Evolutionary conservation across 257 asterid species (phyloP).

Genomic region (Coffea eugenioides): DNA sequence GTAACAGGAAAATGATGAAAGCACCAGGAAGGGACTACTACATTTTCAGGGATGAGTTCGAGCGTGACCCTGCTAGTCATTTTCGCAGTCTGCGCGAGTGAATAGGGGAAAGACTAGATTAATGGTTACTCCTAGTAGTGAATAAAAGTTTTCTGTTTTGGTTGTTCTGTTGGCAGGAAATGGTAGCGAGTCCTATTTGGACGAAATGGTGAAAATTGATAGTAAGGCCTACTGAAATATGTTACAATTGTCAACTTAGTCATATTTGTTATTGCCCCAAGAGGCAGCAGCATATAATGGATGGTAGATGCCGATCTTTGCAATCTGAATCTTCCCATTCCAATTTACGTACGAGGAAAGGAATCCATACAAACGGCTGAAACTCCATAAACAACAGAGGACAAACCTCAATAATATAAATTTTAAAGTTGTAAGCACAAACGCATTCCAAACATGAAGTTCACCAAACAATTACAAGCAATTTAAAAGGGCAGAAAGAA

Average conservation of each 20-base stretch:
- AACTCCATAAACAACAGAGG: neutral
- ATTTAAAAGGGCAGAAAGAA: too few species aligned
- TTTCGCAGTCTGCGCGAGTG: slow-evolving; percentile 11
- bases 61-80: slow-evolving; percentile 8
- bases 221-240: neutral
- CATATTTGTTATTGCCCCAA: too few species aligned
- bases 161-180: neutral
- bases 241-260: neutral
- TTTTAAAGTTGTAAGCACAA: neutral
- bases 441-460: neutral
- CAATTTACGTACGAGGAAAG: neutral
- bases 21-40: slow-evolving; percentile 15
- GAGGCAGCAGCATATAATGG: neutral
- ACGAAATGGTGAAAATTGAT: neutral
- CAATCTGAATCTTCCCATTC: too few species aligned
- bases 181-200: neutral
- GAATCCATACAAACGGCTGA: neutral
- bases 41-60: slow-evolving; percentile 18
- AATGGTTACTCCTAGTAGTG: neutral
- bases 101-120: too few species aligned
- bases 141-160: neutral
- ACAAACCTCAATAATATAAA: too few species aligned
- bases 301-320: neutral
- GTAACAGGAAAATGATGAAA: slow-evolving; percentile 14
- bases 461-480: neutral